Conservation (phyloP, 306 rosid genomes). For the Vicia villosa region DNA sequence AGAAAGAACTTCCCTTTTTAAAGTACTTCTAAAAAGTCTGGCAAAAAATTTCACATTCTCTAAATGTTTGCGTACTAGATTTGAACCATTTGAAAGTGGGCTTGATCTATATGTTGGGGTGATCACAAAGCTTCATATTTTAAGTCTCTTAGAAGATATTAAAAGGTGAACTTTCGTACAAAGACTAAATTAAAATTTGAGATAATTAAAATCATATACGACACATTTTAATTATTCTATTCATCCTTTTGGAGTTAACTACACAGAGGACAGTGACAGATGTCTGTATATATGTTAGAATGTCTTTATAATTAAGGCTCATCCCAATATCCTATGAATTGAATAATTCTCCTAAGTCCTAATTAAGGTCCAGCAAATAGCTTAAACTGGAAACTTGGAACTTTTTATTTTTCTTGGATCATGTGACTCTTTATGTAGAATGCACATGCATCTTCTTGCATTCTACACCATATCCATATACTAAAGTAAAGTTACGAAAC, state of each 20-base stretch:
- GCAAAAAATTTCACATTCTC: too few species aligned
- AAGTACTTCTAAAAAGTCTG: too few species aligned
- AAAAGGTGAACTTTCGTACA: too few species aligned
- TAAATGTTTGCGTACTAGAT: too few species aligned
- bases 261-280: background rate
- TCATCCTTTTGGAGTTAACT: background rate
- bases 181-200: too few species aligned
- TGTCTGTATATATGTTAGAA: constrained; percentile 24
- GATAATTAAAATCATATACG: too few species aligned
- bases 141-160: too few species aligned
- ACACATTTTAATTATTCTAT: too few species aligned
- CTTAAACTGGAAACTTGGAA: constrained; percentile 41
- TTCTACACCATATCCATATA: constrained; percentile 7
- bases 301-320: constrained; percentile 23
- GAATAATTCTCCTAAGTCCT: background rate
- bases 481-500: constrained; percentile 29
- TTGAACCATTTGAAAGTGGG: too few species aligned
- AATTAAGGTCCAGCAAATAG: background rate
- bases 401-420: constrained; percentile 46
- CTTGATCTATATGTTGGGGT: too few species aligned
- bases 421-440: constrained; percentile 56
- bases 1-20: too few species aligned
- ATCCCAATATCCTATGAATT: constrained; percentile 21
- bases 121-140: too few species aligned
- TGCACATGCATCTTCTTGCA: constrained; percentile 48